Base-by-base conservation (phyloP, 805 yeast species). In the Saccharomycopsis fibuligera region DNA sequence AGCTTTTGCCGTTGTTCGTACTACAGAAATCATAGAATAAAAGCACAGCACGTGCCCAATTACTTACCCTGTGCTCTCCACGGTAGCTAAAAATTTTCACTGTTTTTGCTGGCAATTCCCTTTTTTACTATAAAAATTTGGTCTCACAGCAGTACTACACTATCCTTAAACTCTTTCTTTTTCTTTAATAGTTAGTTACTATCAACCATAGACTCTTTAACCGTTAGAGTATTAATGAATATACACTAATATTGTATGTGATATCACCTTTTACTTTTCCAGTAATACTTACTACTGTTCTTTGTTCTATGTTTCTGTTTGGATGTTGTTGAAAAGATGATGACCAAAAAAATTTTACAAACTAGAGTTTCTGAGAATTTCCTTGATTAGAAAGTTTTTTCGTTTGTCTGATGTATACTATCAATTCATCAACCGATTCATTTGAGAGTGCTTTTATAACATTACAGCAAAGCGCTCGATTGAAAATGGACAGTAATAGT, bases 281-380 rank as follows among this genome's bases (percentile, higher is more conserved):
- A 38, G 8, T n/a, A 6, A 9, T 17, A 10, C 10, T 10, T n/a
- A 21, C 24, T 17, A 16, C 8, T 38, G 27, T 8, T 17, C 17
- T 21, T 6, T 17, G 12, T 38, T 9, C 10, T 8, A 38, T 23
- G 8, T 19, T 12, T 38, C 27, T 14, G 5, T 27, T 8, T 27
- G 8, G 10, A 27, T 27, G 12, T 12, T 8, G 31, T 27, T 27
- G 31, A 22, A 17, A 41, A 25, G 30, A 43, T 51, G 54, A 51
- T 51, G 54, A 51, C 54, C 42, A 38, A 47, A 47, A 51, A 43
- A 35, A 23, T 21, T 31, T 51, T 65, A 66, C 71, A 67, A 67
- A 67, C 71, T 67, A 67, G 71, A 67, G 71, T 67, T 67, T 67
- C 71, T 67, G 71, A 67, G 54, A 49, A 19, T 58, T 46, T 55